These are phyloP conservation scores for Tylopilus vinaceipallidus DNA, from an alignment of 768 basidiomycete genomes.

Conservation along the genomic window DNA sequence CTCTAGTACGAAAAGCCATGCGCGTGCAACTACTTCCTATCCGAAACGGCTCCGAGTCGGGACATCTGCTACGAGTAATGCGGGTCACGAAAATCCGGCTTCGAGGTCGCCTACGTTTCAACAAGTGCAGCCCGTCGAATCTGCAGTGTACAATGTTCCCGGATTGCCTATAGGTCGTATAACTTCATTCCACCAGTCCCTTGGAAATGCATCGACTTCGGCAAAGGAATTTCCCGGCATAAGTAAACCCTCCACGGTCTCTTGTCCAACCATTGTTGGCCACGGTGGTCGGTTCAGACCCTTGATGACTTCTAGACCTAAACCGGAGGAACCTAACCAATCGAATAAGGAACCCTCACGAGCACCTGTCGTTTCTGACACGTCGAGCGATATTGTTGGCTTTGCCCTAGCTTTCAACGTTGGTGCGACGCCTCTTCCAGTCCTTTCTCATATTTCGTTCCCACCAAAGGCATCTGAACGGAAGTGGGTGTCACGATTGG, in stretches of 20 bases:
- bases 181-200: not conserved
- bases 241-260: not conserved
- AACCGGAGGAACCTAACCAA: not conserved
- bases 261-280: not conserved
- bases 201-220: not conserved
- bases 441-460: conserved; percentile 44
- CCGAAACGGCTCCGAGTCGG: too few species aligned
- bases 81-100: not conserved
- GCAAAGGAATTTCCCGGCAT: not conserved
- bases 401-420: not conserved
- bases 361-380: not conserved
- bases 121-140: not conserved
- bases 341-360: not conserved
- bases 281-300: conserved; percentile 21
- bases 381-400: not conserved
- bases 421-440: conserved; percentile 1
- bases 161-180: not conserved
- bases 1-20: too few species aligned
- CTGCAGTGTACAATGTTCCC: conserved; percentile 8
- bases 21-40: too few species aligned
- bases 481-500: conserved; percentile 49
- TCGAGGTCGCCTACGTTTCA: not conserved
- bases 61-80: not conserved
- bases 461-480: conserved; percentile 62
- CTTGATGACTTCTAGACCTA: not conserved